Evolutionary conservation across 176 grass and related monocot genomes (phyloP), one percentile per base, ranked within the genome.

Genomic region (Carex myosuroides): DNA sequence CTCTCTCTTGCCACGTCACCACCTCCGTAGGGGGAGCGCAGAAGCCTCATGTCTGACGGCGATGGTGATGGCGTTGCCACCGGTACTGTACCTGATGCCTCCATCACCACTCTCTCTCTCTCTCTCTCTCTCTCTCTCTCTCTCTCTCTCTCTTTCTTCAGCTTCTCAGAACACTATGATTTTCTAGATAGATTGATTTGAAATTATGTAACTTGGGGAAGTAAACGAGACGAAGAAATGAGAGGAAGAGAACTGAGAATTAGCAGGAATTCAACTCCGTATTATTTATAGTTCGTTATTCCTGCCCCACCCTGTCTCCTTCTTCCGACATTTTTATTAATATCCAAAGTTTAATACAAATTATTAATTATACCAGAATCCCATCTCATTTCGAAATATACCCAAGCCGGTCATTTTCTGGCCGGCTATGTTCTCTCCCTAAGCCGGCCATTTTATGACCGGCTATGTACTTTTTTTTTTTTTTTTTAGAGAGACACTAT

Each of bases 41-140:
- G 39, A 81, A 17, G 48, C 67, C 29, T 8, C 71, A 64, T 69
- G 61, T 54, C 35, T 8, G 54, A 44, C 0, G 79, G 60, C 73
- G 87, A 71, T 20, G 80, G 67, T 24, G 53, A 64, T 17, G 72
- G 55, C 17, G 22, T 39, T 39, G 37, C 37, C 37, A 5, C 72
- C 16, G 72, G 48, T 54, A 26, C 8, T 70, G 6, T 3, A 7
- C 35, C 14, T 41, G 82, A 46, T 21, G 79, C 24, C 58, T 50
- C 80, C 65, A 84, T 72, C 64, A 14, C 46, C 46, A 22, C 21
- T 29, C 8, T 72, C 29, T 73, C 50, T 84, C 6, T 84, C 50
- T 26, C 26, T 26, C 29, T 29, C 1, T 2, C 29, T 84, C 50
- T 26, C 26, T 26, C 29, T 29, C 1, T 2, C 21, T 29, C 8